Percentiles rank a stretch among this genome's conserved stretches.
Conservation (phyloP, 768 basidiomycete species). For the Gloeostereum incarnatum region DNA sequence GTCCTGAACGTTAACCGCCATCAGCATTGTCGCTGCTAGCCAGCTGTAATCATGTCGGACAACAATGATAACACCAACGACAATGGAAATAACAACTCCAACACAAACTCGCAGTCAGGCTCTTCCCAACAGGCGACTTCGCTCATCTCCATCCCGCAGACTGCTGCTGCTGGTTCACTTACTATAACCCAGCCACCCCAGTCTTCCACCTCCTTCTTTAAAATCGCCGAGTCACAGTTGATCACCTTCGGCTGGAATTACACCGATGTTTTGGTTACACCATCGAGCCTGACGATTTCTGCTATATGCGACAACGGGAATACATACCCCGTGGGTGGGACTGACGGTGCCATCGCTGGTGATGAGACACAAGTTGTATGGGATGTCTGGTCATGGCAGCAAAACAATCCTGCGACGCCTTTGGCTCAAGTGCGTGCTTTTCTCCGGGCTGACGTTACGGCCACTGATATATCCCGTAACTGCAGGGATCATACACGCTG, state of each 20-base stretch:
- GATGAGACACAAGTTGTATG: constrained; percentile 67
- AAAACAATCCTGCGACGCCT: constrained; percentile 47
- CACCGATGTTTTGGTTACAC: constrained; percentile 61
- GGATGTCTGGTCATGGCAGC: constrained; percentile 74
- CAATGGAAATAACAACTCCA: no score
- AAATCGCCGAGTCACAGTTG: constrained; percentile 63
- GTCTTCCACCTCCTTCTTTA: constrained; percentile 79
- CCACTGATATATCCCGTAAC: no score
- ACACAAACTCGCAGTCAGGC: no score
- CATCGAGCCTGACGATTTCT: constrained; percentile 68
- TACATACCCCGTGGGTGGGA: constrained; percentile 82
- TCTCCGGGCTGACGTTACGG: no score
- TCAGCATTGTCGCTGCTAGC: no score
- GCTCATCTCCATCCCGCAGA: constrained; percentile 35
- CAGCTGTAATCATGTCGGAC: no score
- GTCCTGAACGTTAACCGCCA: no score
- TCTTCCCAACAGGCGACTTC: no score
- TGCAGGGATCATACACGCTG: constrained; percentile 69
- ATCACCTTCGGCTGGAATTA: constrained; percentile 94
- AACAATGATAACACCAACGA: no score
- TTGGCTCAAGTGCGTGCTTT: no score
- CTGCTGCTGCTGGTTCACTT: constrained; percentile 54
- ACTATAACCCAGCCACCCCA: constrained; percentile 75
- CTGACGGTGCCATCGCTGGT: constrained; percentile 62
- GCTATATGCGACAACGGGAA: constrained; percentile 83